Percentiles rank a stretch among this genome's conserved stretches.
Evolutionary conservation across 1,139 yeast genomes (phyloP).

Genomic region (Hemisphaericaspora lyxosophila): DNA sequence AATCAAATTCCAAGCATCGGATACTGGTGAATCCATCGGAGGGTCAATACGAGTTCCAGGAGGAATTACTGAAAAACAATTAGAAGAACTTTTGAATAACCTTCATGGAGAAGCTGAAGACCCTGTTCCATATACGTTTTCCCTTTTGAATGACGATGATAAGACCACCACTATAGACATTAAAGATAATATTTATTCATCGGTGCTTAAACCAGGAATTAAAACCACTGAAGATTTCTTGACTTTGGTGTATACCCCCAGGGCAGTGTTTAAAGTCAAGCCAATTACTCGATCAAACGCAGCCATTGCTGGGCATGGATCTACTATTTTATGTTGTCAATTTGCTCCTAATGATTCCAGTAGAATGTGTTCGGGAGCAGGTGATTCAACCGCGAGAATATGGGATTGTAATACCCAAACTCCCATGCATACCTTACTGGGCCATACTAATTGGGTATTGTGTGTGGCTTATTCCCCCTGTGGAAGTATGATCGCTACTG

Average conservation of each 20-base stretch:
- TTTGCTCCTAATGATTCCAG: conserved; percentile 91
- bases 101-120: conserved; percentile 68
- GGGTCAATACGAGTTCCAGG: conserved; percentile 93
- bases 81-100: conserved; percentile 83
- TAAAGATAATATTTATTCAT: conserved; percentile 69
- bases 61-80: conserved; percentile 76
- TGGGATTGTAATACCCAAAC: conserved; percentile 98
- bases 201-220: conserved; percentile 81
- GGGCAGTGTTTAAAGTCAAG: conserved; percentile 90
- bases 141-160: conserved; percentile 52
- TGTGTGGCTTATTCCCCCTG: conserved; percentile 95
- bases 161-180: conserved; percentile 58
- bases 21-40: conserved; percentile 86
- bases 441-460: conserved; percentile 92
- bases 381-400: conserved; percentile 94
- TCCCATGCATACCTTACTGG: conserved; percentile 73
- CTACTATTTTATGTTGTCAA: conserved; percentile 86
- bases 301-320: conserved; percentile 93
- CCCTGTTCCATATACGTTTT: conserved; percentile 87
- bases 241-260: conserved; percentile 88
- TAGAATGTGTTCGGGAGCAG: conserved; percentile 92
- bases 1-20: conserved; percentile 88
- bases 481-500: conserved; percentile 90
- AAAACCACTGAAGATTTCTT: conserved; percentile 91
- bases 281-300: conserved; percentile 91